Conservation (phyloP, 2,329 filamentous ascomycete genomes). For the Fusarium verticillioides region DNA sequence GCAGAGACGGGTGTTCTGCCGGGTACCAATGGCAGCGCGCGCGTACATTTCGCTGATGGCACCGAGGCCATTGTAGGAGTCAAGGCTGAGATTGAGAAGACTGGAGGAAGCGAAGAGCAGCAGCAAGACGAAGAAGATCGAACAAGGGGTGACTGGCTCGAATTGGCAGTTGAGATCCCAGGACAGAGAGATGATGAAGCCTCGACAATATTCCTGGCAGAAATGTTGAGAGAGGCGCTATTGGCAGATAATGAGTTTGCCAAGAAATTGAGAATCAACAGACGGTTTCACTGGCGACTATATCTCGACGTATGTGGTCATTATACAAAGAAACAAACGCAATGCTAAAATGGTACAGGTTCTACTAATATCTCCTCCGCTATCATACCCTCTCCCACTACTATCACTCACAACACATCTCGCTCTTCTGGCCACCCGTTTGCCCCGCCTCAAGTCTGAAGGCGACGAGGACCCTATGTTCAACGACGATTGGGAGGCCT, state of each 20-base stretch:
- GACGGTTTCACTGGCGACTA: slow-evolving; percentile 93
- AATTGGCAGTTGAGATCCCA: slow-evolving; percentile 91
- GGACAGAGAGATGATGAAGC: slow-evolving; percentile 92
- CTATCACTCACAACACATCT: slow-evolving; percentile 94
- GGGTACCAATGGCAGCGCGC: slow-evolving; percentile 88
- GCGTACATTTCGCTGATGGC: slow-evolving; percentile 93
- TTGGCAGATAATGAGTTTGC: slow-evolving; percentile 76
- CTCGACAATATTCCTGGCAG: slow-evolving; percentile 84
- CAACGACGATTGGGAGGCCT: slow-evolving; percentile 95
- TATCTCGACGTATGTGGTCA: slow-evolving; percentile 83
- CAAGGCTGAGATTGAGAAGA: slow-evolving; percentile 92
- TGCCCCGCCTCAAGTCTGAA: slow-evolving; percentile 88
- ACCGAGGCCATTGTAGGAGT: slow-evolving; percentile 96
- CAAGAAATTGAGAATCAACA: slow-evolving; percentile 85
- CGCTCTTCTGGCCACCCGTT: slow-evolving; percentile 85
- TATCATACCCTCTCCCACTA: slow-evolving; percentile 92
- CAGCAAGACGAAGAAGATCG: slow-evolving; percentile 51
- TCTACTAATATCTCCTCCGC: slow-evolving; percentile 88
- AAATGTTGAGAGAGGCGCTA: slow-evolving; percentile 90
- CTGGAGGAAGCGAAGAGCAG: slow-evolving; percentile 53
- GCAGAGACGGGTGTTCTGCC: slow-evolving; percentile 93
- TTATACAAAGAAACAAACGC: background rate
- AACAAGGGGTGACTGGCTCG: slow-evolving; percentile 79
- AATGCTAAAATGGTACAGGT: slow-evolving; percentile 67
- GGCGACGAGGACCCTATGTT: slow-evolving; percentile 96